Evolutionary conservation across 2,329 filamentous ascomycete species (phyloP).

Genomic region (Fusarium sp.): DNA sequence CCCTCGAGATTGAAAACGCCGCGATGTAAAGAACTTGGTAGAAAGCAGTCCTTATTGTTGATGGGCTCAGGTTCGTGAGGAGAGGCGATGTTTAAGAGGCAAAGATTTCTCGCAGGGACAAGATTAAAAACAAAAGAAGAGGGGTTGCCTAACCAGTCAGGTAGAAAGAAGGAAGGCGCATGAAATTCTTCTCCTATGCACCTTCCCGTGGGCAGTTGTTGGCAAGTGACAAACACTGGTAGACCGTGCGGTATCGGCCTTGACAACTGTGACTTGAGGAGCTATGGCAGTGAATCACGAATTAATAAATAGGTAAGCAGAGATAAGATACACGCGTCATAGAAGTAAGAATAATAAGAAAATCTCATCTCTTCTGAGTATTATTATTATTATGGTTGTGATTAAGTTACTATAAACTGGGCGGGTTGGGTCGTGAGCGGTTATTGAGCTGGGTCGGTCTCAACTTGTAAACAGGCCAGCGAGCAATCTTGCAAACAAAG

Average conservation of each 20-base stretch:
- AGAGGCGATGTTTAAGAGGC: not conserved
- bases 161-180: not conserved
- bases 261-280: not conserved
- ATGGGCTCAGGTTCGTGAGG: not conserved
- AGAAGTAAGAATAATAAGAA: not conserved
- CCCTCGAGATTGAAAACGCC: not conserved
- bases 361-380: not conserved
- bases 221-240: slow-evolving; percentile 3
- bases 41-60: not conserved
- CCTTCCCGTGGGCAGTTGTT: slow-evolving; percentile 8
- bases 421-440: not conserved
- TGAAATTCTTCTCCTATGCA: not conserved
- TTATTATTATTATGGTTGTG: not conserved
- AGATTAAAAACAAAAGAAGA: not conserved
- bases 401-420: not conserved
- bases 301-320: not conserved
- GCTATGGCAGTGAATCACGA: slow-evolving; percentile 10
- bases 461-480: not conserved
- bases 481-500: not conserved
- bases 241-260: not conserved
- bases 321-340: not conserved
- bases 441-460: not conserved
- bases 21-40: not conserved
- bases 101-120: not conserved
- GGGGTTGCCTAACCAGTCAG: not conserved